Conservation (phyloP, 2,329 filamentous ascomycete genomes). For the Leptographium wingfieldii region DNA sequence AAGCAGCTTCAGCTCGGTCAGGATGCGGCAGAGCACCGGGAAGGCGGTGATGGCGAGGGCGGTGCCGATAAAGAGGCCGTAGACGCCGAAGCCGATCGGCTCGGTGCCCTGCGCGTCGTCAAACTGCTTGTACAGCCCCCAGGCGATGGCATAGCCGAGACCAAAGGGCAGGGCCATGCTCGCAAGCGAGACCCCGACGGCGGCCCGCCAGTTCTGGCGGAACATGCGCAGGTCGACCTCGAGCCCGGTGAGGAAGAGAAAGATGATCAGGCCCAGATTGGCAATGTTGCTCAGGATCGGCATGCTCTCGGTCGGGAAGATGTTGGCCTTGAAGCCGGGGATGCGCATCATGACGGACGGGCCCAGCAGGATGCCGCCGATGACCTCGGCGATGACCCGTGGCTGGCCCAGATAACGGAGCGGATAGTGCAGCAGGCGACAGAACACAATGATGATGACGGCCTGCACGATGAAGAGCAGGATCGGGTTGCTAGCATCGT, state of each 20-base stretch:
- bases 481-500: constrained; percentile 52
- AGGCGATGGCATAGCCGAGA: constrained; percentile 67
- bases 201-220: constrained; percentile 67
- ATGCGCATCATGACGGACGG: constrained; percentile 83
- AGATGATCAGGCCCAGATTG: constrained; percentile 72
- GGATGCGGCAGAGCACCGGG: constrained; percentile 83
- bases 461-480: constrained; percentile 54
- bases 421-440: constrained; percentile 58
- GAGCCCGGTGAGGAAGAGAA: constrained; percentile 76
- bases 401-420: constrained; percentile 60
- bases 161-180: constrained; percentile 79
- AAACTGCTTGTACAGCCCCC: constrained; percentile 69
- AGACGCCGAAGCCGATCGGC: constrained; percentile 37
- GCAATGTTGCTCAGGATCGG: constrained; percentile 65
- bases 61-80: constrained; percentile 72
- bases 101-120: constrained; percentile 26
- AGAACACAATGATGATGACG: constrained; percentile 62
- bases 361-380: constrained; percentile 68
- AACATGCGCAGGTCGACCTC: constrained; percentile 76
- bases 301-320: constrained; percentile 67
- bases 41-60: constrained; percentile 88
- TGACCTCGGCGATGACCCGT: constrained; percentile 59
- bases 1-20: constrained; percentile 81
- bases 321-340: constrained; percentile 60
- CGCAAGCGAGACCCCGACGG: constrained; percentile 61